A percentile compares a stretch with the other conserved stretches of the same genome.
Conservation (phyloP, 2,329 filamentous ascomycete genomes). For the Calonectria pseudoreteaudii region DNA sequence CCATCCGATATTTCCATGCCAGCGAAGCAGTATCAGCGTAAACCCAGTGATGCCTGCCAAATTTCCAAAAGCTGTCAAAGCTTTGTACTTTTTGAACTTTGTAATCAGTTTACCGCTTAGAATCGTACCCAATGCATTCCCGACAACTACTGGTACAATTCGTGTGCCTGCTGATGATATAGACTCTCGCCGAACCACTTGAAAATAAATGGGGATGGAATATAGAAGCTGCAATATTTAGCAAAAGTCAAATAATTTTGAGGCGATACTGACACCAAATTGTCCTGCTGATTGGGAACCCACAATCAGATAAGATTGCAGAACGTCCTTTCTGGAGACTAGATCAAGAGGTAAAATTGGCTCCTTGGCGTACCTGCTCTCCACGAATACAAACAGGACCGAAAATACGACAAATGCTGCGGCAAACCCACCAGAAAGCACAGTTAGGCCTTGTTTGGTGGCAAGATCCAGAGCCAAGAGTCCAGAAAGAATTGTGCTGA, state of each 20-base stretch:
- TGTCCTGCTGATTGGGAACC: constrained; percentile 17
- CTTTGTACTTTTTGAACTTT: constrained; percentile 13
- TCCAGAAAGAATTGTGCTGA: background rate
- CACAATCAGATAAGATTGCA: constrained; percentile 13
- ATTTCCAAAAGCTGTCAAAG: constrained; percentile 2
- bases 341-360: constrained; percentile 19
- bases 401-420: background rate
- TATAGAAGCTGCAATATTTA: constrained; percentile 7
- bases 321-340: constrained; percentile 4
- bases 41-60: constrained; percentile 5
- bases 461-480: background rate
- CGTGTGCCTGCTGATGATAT: constrained; percentile 9
- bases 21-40: constrained; percentile 1
- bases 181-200: constrained; percentile 16
- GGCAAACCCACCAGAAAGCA: background rate
- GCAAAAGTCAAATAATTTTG: background rate
- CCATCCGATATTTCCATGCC: constrained; percentile 9
- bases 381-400: background rate
- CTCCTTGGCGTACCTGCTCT: constrained; percentile 8
- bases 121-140: constrained; percentile 19
- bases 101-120: constrained; percentile 12
- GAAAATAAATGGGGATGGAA: constrained; percentile 21
- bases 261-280: constrained; percentile 11
- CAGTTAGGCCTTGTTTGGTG: background rate
- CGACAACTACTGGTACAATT: constrained; percentile 19